Percentiles rank a stretch among this genome's conserved stretches.
Evolutionary conservation across 768 basidiomycete species (phyloP).

Genomic region (Serendipita sp.): DNA sequence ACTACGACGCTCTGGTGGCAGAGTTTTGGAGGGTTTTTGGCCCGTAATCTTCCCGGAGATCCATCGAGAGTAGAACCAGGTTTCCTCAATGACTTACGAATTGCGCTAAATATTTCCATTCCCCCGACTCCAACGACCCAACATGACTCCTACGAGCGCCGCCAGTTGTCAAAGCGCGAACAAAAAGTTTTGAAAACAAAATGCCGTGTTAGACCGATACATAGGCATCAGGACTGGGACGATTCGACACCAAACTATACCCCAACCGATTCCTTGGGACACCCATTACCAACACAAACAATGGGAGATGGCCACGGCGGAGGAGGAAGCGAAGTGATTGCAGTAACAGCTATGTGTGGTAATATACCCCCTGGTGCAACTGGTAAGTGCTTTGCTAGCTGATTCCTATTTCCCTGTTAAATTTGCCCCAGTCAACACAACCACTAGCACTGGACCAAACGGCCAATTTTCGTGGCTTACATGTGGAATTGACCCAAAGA

Average conservation of each 20-base stretch:
- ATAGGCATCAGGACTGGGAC: neutral
- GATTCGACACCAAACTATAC: neutral
- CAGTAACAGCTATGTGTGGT: neutral
- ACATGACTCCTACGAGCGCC: neutral
- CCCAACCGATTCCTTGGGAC: conserved; percentile 2
- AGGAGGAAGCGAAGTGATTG: neutral
- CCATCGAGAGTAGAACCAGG: neutral
- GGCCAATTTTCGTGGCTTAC: conserved; percentile 49
- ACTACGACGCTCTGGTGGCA: neutral
- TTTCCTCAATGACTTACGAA: neutral
- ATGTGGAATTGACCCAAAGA: conserved; percentile 40
- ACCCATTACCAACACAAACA: neutral
- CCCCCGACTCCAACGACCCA: neutral
- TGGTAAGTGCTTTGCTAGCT: neutral
- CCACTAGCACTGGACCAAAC: conserved; percentile 15
- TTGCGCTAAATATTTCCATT: neutral
- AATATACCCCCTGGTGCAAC: neutral
- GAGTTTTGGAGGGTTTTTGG: neutral
- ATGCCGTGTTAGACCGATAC: neutral
- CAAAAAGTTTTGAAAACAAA: conserved; percentile 1
- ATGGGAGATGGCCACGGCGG: conserved; percentile 4
- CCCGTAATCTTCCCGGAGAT: neutral
- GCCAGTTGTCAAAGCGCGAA: neutral
- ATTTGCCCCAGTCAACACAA: neutral
- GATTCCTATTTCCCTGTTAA: no score